Conservation (phyloP, 176 grass and related monocot genomes). For the Leersia perrieri region DNA sequence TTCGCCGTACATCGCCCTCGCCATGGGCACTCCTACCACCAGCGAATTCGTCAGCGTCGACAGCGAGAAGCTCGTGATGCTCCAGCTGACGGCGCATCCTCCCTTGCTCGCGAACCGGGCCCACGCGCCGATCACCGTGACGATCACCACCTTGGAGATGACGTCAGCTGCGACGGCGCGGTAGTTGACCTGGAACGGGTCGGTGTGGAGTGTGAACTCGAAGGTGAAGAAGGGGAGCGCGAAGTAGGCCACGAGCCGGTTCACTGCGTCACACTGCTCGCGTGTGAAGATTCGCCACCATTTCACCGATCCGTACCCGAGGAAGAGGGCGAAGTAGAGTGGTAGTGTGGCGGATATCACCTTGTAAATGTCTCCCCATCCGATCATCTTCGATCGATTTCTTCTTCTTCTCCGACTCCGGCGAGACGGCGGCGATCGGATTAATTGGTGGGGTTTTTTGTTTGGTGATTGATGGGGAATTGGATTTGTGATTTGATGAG, state of each 20-base stretch:
- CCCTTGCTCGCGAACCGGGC: constrained; percentile 51
- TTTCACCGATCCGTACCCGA: constrained; percentile 78
- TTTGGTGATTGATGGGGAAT: too few relatives aligned
- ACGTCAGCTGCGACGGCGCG: constrained; percentile 76
- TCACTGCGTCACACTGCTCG: constrained; percentile 92
- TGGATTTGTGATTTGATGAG: too few relatives aligned
- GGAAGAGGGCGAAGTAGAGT: constrained; percentile 77
- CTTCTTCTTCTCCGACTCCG: constrained; percentile 3
- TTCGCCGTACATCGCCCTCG: constrained; percentile 81
- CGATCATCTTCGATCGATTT: too few relatives aligned
- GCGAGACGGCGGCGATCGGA: not conserved
- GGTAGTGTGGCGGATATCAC: constrained; percentile 76
- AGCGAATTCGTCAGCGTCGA: constrained; percentile 78
- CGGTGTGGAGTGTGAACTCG: constrained; percentile 86
- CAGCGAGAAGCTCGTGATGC: constrained; percentile 78
- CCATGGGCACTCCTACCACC: constrained; percentile 81
- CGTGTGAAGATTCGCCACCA: constrained; percentile 93
- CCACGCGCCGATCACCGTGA: constrained; percentile 61
- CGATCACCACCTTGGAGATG: constrained; percentile 67
- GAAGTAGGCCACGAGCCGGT: constrained; percentile 87
- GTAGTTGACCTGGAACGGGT: constrained; percentile 98
- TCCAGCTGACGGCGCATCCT: constrained; percentile 51
- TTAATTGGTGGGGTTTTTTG: too few relatives aligned
- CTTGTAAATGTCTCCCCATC: constrained; percentile 80
- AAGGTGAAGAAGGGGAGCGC: constrained; percentile 88